phyloP scores from a whole-genome alignment of 2,329 filamentous ascomycete genomes.

The Fusarium tupiense region DNA sequence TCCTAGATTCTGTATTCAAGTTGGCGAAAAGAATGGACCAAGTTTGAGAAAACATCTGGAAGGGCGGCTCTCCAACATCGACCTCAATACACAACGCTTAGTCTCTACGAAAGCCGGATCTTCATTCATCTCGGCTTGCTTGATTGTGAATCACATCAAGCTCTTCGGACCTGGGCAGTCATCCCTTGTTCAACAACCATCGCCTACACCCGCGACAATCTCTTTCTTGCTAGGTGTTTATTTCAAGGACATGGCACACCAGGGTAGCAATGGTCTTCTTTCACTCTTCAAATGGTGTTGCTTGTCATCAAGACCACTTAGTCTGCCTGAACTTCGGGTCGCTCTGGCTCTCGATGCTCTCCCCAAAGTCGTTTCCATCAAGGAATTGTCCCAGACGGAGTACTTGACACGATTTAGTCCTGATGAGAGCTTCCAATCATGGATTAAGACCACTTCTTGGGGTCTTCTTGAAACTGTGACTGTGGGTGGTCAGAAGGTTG shows the following conservation, averaged over 20 bases:
- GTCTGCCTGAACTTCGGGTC: neutral
- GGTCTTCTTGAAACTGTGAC: neutral
- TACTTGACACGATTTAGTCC: neutral
- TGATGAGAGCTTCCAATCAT: neutral
- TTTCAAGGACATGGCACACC: neutral
- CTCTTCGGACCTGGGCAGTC: neutral
- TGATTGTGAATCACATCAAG: neutral
- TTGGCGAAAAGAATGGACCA: neutral
- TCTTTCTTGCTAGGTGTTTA: neutral
- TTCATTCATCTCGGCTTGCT: neutral
- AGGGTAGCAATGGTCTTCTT: neutral
- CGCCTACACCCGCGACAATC: neutral
- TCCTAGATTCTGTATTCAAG: neutral
- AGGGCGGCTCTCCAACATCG: neutral
- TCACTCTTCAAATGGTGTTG: neutral
- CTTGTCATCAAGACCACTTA: neutral
- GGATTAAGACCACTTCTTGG: slow-evolving; percentile 3
- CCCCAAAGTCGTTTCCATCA: neutral
- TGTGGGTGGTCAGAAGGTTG: neutral
- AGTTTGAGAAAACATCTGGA: neutral
- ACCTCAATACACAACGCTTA: neutral
- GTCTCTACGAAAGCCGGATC: neutral
- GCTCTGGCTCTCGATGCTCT: neutral
- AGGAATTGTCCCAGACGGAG: neutral
- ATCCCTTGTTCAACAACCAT: neutral